phyloP scores from a whole-genome alignment of 2,329 filamentous ascomycete species.

The Phialophora expanda region DNA sequence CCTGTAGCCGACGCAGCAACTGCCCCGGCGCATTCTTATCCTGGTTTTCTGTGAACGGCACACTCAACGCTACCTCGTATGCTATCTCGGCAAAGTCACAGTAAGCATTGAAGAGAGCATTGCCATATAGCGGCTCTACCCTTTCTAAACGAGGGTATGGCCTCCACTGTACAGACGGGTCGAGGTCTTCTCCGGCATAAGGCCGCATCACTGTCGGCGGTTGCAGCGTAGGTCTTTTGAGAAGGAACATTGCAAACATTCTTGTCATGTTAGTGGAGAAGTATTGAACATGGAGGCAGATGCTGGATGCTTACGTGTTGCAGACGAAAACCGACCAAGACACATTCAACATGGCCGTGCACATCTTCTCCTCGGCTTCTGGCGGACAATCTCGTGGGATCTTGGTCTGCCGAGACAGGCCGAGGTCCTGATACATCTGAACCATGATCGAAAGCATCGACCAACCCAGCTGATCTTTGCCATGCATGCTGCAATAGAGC shows the following conservation, averaged over 20 bases:
- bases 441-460: conserved; percentile 10
- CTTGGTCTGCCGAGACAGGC: conserved; percentile 1
- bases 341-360: conserved; percentile 12
- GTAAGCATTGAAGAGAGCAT: conserved; percentile 3
- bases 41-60: not conserved
- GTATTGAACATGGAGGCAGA: not conserved
- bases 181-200: conserved; percentile 8
- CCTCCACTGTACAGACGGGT: conserved; percentile 7
- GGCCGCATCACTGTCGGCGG: conserved; percentile 13
- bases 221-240: conserved; percentile 10
- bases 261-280: not conserved
- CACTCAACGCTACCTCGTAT: conserved; percentile 16
- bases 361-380: conserved; percentile 4
- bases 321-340: conserved; percentile 17
- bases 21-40: conserved; percentile 6
- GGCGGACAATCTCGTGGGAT: conserved; percentile 12
- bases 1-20: conserved; percentile 8
- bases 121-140: conserved; percentile 8
- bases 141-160: conserved; percentile 11
- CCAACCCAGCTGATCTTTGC: conserved; percentile 19
- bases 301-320: conserved; percentile 6
- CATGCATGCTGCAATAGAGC: conserved; percentile 14
- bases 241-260: conserved; percentile 17
- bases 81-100: conserved; percentile 20
- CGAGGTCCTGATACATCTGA: conserved; percentile 17